Conservation (phyloP, 805 yeast species). For the Tetrapisispora arboricola region DNA sequence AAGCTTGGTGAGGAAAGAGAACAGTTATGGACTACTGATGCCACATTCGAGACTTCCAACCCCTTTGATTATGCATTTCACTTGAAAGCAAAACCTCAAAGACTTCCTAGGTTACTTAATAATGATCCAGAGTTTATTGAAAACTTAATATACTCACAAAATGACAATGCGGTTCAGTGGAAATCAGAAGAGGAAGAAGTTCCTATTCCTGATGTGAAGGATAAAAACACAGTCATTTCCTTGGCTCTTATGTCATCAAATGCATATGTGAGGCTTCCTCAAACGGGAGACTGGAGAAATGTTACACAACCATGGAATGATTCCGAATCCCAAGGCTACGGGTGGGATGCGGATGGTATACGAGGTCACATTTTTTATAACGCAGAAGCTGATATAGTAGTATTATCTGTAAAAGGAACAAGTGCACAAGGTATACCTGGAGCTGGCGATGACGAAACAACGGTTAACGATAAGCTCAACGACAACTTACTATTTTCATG, state of each 20-base stretch:
- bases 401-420: conserved; percentile 84
- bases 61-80: conserved; percentile 19
- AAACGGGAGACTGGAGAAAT: conserved; percentile 80
- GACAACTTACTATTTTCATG: conserved; percentile 88
- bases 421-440: conserved; percentile 71
- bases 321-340: conserved; percentile 49
- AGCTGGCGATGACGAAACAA: conserved; percentile 71
- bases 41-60: conserved; percentile 12
- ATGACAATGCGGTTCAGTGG: conserved; percentile 53
- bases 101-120: conserved; percentile 32
- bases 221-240: conserved; percentile 59
- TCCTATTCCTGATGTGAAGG: conserved; percentile 63
- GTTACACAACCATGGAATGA: conserved; percentile 50
- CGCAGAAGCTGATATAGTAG: conserved; percentile 47
- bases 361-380: conserved; percentile 84
- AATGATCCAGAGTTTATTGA: conserved; percentile 56
- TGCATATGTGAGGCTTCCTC: conserved; percentile 76
- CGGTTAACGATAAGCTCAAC: conserved; percentile 68
- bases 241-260: conserved; percentile 82
- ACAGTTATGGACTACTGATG: conserved; percentile 15
- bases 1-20: conserved; percentile 6
- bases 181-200: conserved; percentile 37
- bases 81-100: conserved; percentile 7
- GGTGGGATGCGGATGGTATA: conserved; percentile 80
- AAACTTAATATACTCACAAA: conserved; percentile 45